Evolutionary conservation across 768 basidiomycete species (phyloP), one percentile per base, ranked within the genome.

Genomic region (Exidia glandulosa): DNA sequence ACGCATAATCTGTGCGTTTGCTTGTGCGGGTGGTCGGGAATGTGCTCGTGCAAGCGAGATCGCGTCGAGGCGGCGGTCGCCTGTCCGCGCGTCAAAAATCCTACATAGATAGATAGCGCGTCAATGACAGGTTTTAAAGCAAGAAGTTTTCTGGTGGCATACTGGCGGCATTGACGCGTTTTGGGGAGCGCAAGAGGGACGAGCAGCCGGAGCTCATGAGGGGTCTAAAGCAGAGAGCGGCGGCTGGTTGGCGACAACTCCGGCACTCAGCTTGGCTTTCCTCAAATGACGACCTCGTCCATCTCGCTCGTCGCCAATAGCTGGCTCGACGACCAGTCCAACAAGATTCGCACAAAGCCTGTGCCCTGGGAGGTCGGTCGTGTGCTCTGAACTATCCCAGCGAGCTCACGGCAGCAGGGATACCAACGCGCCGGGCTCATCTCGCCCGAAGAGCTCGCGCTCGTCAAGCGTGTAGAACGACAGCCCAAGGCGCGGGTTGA

Each of bases 371-470:
- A 96, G 86, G 95, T 95, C 60, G 61, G 76, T 55, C 29, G 19
- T 45, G 50, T 37, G 56, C 45, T 48, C 54, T 48, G 45, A 32
- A 29, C 45, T 7, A 30, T 59, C 14, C 45, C 12, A 16, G 32
- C 19, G 41, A 57, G 16, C 54, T 57, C 3, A 67, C 71, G 50
- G 67, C 61, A 57, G 65, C 65, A 97, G 94, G 93, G 89, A 62
- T 96, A 97, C 76, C 94, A 96, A 75, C 86, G 95, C 65, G 94
- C 92, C 50, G 91, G 86, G 50, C 83, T 94, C 47, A 82, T 98
- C 67, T 90, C 91, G 10, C 79, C 81, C 3, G 93, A 96, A 60
- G 94, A 97, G 70, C 81, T 96, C 16, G 74, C 80, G 12, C 80
- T 90, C 64, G 86, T 98, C 69, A 96, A 96, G 81, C 88, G 83